Base-by-base conservation (phyloP, 306 rosid species). In the Vachellia pachyceras region DNA sequence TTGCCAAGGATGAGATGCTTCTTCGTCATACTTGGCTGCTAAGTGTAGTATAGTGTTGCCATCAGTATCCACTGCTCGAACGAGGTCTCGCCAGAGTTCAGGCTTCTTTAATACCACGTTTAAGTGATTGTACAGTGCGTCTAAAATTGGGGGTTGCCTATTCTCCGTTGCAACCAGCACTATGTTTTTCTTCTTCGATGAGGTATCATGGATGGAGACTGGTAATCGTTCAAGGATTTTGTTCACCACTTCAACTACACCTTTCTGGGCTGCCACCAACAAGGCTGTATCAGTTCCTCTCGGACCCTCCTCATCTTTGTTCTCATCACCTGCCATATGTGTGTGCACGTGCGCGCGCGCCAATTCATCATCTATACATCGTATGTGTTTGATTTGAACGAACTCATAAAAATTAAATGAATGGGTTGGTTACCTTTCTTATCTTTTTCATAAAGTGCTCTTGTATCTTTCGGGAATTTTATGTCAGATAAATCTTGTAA, bases 41-140 rank as follows among this genome's bases (percentile, higher is more conserved):
- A 74, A 55, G 14, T 73, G 84, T 40, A 75, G 17, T 11, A 42
- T 45, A 9, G 40, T 81, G 29, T 75, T 81, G 37, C 50, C 80
- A 0, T 66, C 6, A 29, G 3, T 0, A 22, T 75, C 80, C 13
- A 74, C 3, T 2, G 44, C 5, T 10, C 0, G 23, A 11, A 66
- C 4, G 39, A 81, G 25, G 45, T 29, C 58, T 0, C 9, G 3
- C 72, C 72, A 66, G 25, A 66, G 46, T 8, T 66, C 3, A 7
- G 2, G 23, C 44, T 65, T 65, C 2, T 66, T 7, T 8, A 8
- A 37, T 18, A 0, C 6, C 10, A 15, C 12, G 3, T 0, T 36
- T 6, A 66, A 8, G 47, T 36, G 44, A 3, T 7, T 36, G 3
- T 29, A 0, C 0, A 36, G 45, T 15, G 14, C 25, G 7, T 66